Evolutionary conservation across 1,284 basidiomycete genomes (phyloP).

Genomic region (Ceratobasidium sp.): DNA sequence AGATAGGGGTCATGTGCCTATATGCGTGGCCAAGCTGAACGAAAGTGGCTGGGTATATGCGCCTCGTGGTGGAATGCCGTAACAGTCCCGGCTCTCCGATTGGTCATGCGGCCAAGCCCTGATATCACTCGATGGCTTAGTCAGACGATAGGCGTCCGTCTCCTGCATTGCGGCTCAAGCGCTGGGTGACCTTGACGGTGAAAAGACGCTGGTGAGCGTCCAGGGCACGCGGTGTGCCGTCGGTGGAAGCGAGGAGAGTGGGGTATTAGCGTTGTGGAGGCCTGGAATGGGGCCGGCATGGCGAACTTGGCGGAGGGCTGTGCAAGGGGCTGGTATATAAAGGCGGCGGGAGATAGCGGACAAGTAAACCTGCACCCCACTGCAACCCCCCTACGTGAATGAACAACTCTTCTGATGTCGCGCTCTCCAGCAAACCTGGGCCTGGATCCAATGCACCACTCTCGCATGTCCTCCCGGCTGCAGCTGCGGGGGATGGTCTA

Average conservation of each 20-base stretch:
- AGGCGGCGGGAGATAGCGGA: background rate
- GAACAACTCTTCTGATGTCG: constrained; percentile 39
- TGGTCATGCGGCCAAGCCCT: constrained; percentile 9
- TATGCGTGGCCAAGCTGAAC: constrained; percentile 19
- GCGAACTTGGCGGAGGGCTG: constrained; percentile 35
- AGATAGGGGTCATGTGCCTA: constrained; percentile 25
- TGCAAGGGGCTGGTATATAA: constrained; percentile 21
- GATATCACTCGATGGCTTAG: constrained; percentile 36
- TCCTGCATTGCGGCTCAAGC: background rate
- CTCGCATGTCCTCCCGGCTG: constrained; percentile 36
- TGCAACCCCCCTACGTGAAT: constrained; percentile 20
- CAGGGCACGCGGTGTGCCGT: background rate
- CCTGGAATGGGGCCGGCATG: constrained; percentile 3
- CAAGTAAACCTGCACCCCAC: background rate
- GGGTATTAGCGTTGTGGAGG: background rate
- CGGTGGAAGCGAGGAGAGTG: background rate
- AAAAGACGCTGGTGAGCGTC: constrained; percentile 29
- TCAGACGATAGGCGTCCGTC: background rate
- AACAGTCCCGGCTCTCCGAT: background rate
- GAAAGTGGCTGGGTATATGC: constrained; percentile 25
- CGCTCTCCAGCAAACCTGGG: constrained; percentile 31
- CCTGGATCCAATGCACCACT: constrained; percentile 21
- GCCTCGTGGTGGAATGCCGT: constrained; percentile 27
- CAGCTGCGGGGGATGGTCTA: constrained; percentile 13
- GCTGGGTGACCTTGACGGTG: background rate